Evolutionary conservation across 768 basidiomycete genomes (phyloP), one percentile per base, ranked within the genome.

Genomic region (Mycena albidolilacea): DNA sequence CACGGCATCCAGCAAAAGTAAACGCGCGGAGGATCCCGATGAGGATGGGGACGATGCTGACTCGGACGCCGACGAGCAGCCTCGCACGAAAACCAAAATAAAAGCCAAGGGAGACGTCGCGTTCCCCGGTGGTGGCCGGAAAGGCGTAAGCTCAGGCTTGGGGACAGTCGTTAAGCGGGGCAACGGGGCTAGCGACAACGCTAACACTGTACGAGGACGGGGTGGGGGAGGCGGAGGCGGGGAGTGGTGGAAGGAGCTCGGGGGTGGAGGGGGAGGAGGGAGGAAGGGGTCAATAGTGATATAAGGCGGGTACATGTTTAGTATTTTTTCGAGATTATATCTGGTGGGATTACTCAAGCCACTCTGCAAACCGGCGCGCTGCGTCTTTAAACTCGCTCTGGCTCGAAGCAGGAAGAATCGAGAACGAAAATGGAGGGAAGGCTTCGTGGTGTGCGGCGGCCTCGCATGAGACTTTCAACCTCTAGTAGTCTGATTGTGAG

Each of bases 91-190:
- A 30, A 30, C 30, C 30, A 30, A 30, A 4, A 30, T 3, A 30
- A 76, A 67, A 69, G 79, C 78, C 69, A 77, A 77, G 58, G 21
- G 61, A 37, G 3, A 19, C 1, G 46, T 39, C 12, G 17, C 76
- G 14, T 86, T 84, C 72, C 87, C 88, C 35, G 88, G 88, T 10
- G 88, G 89, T 35, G 91, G 90, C 5, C 82, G 87, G 72, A 91
- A 90, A 72, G 90, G 91, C 8, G 84, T 93, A 17, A 92, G 91
- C 70, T 92, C 90, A 0, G 91, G 91, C 3, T 77, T 92, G 61
- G 88, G 88, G 15, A 90, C 87, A 0, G 79, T 91, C 38, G 81
- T 88, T 8, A 84, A 81, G 62, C 83, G 81, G 43, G 74, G 78
- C 15, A 35, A 58, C 15, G 35, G 35, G 10, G 62, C 3, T 0